phyloP scores from a whole-genome alignment of 1,139 yeast genomes.

The Petasospora rhodanensis region DNA sequence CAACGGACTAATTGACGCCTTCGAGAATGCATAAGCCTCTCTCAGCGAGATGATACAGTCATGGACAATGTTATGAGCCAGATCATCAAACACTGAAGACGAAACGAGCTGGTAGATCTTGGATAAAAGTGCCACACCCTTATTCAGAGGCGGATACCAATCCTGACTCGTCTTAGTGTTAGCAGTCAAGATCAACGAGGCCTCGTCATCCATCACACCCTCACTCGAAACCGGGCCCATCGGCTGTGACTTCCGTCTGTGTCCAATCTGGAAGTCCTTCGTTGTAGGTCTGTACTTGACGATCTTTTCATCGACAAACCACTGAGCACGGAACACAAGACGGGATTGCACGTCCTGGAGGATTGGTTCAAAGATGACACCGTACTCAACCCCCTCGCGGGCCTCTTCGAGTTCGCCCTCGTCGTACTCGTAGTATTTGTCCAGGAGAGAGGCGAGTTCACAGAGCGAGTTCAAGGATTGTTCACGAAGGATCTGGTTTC shows the following conservation, averaged over 20 bases:
- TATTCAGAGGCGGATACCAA: conserved; percentile 71
- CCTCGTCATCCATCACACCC: conserved; percentile 18
- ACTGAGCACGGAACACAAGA: conserved; percentile 72
- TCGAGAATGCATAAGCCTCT: conserved; percentile 43
- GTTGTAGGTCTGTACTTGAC: conserved; percentile 62
- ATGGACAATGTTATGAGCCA: conserved; percentile 85
- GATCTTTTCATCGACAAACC: conserved; percentile 63
- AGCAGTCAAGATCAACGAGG: conserved; percentile 15
- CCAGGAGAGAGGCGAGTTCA: conserved; percentile 68
- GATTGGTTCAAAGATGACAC: conserved; percentile 64
- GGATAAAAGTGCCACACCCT: conserved; percentile 66
- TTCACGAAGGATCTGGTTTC: conserved; percentile 67
- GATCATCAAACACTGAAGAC: conserved; percentile 75
- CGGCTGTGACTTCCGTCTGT: conserved; percentile 31
- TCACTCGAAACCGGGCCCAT: neutral
- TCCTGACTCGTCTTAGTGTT: conserved; percentile 26
- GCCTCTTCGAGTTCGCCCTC: conserved; percentile 27
- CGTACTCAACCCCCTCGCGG: conserved; percentile 39
- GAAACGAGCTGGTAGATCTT: conserved; percentile 77
- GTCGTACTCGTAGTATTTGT: conserved; percentile 64
- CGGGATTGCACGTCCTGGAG: conserved; percentile 75
- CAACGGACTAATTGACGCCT: conserved; percentile 38
- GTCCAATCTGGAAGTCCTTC: conserved; percentile 59
- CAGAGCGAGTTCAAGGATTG: conserved; percentile 62
- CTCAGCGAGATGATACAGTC: conserved; percentile 60